phyloP scores from a whole-genome alignment of 768 basidiomycete genomes.

The Leccinum truebloodii region DNA sequence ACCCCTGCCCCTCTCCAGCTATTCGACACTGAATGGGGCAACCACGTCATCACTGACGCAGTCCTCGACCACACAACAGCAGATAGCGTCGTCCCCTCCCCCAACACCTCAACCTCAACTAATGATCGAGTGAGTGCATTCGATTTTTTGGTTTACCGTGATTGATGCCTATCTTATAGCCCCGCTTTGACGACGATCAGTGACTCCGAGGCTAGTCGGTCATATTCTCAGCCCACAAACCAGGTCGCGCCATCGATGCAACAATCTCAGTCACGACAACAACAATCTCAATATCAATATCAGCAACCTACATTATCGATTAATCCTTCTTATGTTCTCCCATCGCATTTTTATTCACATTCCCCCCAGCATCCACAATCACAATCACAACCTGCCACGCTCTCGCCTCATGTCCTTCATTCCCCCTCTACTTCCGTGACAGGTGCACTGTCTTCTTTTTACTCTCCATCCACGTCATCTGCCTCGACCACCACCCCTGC shows the following conservation, averaged over 20 bases:
- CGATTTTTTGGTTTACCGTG: conserved; percentile 7
- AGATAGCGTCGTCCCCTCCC: conserved; percentile 31
- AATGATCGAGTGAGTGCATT: conserved; percentile 65
- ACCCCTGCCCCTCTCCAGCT: conserved; percentile 64
- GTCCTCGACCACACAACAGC: conserved; percentile 33
- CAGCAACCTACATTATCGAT: conserved; percentile 44
- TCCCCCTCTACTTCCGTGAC: conserved; percentile 46
- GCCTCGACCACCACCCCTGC: conserved; percentile 26
- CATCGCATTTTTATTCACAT: conserved; percentile 40
- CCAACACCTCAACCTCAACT: conserved; percentile 38
- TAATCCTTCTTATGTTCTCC: conserved; percentile 42
- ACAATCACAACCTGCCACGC: conserved; percentile 53
- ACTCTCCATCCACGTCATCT: conserved; percentile 34
- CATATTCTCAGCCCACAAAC: conserved; percentile 46
- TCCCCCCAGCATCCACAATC: conserved; percentile 33
- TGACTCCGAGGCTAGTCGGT: conserved; percentile 45
- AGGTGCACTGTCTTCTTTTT: conserved; percentile 41
- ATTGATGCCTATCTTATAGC: conserved; percentile 36
- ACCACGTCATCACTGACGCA: conserved; percentile 47
- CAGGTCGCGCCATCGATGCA: conserved; percentile 39
- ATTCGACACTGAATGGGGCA: conserved; percentile 80
- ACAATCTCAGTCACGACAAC: conserved; percentile 37
- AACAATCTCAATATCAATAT: conserved; percentile 40
- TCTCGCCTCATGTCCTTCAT: conserved; percentile 71
- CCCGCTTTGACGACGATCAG: conserved; percentile 63